phyloP scores from a whole-genome alignment of 2,329 filamentous ascomycete genomes.

The Pseudogymnoascus sp. region DNA sequence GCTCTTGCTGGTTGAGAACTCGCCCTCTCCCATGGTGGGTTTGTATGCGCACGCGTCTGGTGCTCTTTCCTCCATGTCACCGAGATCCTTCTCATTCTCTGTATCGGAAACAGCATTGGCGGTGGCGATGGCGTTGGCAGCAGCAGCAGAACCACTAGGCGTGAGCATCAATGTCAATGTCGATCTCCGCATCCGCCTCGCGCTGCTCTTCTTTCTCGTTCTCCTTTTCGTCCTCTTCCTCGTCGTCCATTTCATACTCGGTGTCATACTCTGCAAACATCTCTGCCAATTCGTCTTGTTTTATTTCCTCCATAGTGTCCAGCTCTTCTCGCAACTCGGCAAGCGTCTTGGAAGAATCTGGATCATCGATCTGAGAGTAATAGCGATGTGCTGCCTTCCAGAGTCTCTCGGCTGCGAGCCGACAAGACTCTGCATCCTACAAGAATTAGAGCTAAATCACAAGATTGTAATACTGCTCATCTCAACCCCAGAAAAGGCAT shows the following conservation, averaged over 20 bases:
- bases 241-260: not conserved
- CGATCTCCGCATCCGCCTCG: slow-evolving; percentile 16
- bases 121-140: not conserved
- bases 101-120: not conserved
- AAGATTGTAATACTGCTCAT: not conserved
- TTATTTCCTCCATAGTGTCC: not conserved
- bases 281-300: not conserved
- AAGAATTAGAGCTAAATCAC: not conserved
- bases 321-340: not conserved
- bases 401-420: not conserved
- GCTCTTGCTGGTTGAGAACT: not conserved
- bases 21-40: not conserved
- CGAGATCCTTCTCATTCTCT: not conserved
- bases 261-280: not conserved
- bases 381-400: not conserved
- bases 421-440: not conserved
- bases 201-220: not conserved
- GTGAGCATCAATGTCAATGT: slow-evolving; percentile 25
- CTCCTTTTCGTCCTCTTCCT: not conserved
- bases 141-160: slow-evolving; percentile 24
- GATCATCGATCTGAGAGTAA: not conserved
- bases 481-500: not conserved
- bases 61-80: not conserved
- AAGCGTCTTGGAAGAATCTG: not conserved
- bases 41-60: not conserved